Evolutionary conservation across 1,139 yeast genomes (phyloP).

Genomic region (Taphrina confusa): DNA sequence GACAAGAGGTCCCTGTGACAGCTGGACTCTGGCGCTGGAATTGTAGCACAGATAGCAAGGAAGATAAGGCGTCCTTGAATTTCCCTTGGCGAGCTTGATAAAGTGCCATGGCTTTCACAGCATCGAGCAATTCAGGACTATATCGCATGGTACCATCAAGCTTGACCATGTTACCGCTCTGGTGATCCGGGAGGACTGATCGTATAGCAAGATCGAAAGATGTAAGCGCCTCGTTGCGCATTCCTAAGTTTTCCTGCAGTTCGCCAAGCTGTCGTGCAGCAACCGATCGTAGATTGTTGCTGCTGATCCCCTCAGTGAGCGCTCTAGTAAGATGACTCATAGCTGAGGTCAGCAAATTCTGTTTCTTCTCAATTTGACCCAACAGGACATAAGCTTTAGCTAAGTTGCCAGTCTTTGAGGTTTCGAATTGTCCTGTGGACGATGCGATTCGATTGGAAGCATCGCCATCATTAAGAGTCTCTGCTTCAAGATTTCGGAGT

Average conservation of each 20-base stretch:
- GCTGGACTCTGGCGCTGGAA: constrained; percentile 14
- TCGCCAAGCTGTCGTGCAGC: constrained; percentile 30
- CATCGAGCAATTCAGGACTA: constrained; percentile 14
- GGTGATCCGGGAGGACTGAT: constrained; percentile 13
- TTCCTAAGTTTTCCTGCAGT: constrained; percentile 15
- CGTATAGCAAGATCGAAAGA: constrained; percentile 21
- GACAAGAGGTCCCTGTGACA: constrained; percentile 13
- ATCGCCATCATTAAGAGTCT: neutral
- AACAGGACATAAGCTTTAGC: constrained; percentile 14
- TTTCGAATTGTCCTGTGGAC: no score
- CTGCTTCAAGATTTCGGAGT: neutral
- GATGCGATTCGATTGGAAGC: neutral
- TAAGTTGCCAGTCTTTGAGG: no score
- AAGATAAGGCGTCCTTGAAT: constrained; percentile 12
- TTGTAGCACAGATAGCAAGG: constrained; percentile 26
- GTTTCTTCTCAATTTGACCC: constrained; percentile 16
- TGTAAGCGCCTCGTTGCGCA: constrained; percentile 2
- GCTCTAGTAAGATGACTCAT: constrained; percentile 11
- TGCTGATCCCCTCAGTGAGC: neutral
- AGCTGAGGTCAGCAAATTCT: neutral
- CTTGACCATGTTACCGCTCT: constrained; percentile 1
- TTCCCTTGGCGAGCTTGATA: constrained; percentile 19
- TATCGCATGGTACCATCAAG: constrained; percentile 5
- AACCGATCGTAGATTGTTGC: neutral
- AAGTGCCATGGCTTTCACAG: constrained; percentile 23